These are phyloP conservation scores for Vitis labrusca DNA, from an alignment of 164 flowering plant genomes.

Conservation along the genomic window DNA sequence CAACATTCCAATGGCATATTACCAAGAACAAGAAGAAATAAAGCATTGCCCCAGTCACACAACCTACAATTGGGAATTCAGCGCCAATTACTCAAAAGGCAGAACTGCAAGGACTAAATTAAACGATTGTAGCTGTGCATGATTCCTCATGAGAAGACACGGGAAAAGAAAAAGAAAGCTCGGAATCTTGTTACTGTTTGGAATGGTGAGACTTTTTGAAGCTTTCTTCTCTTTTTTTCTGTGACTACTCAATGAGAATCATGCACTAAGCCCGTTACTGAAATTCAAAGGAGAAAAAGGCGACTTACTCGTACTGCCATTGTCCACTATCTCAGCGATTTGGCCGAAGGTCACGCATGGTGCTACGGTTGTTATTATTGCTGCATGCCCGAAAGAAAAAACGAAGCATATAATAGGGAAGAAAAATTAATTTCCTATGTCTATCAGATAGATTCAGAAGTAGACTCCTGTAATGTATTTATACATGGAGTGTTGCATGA, in stretches of 20 bases:
- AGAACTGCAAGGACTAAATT: too few species aligned
- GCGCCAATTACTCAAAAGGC: too few species aligned
- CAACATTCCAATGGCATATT: constrained; percentile 12
- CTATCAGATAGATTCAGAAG: too few species aligned
- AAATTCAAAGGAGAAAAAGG: background rate
- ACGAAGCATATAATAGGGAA: background rate
- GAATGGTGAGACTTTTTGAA: too few species aligned
- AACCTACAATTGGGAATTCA: background rate
- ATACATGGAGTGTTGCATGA: too few species aligned
- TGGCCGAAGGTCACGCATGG: constrained; percentile 16
- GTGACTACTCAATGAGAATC: too few species aligned
- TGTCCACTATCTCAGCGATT: constrained; percentile 12
- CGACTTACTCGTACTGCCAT: constrained; percentile 14
- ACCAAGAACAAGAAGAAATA: constrained; percentile 4
- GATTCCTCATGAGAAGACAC: too few species aligned
- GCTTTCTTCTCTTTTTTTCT: too few species aligned
- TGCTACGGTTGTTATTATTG: constrained; percentile 6
- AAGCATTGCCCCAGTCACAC: constrained; percentile 3
- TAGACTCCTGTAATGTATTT: too few species aligned
- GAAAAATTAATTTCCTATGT: background rate
- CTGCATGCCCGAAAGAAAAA: constrained; percentile 1
- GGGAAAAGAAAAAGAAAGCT: too few species aligned
- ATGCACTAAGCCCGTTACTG: background rate
- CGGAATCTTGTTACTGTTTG: too few species aligned
- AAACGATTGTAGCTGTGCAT: too few species aligned